Evolutionary conservation across 2,329 filamentous ascomycete species (phyloP).

Genomic region (Sporothrix pseudoabietina): DNA sequence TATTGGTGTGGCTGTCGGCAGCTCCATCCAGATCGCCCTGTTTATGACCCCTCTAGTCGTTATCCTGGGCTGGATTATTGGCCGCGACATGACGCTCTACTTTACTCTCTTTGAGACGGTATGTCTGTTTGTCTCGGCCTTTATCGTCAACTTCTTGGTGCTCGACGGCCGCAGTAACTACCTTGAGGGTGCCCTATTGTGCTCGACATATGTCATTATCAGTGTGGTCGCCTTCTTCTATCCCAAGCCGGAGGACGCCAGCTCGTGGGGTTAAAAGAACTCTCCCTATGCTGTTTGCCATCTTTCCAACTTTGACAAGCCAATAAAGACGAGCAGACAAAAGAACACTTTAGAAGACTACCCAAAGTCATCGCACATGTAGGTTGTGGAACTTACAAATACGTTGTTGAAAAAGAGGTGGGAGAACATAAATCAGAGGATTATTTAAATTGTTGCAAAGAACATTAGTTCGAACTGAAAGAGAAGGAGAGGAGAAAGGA

Average conservation of each 20-base stretch:
- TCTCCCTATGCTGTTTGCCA: not conserved
- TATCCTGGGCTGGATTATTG: constrained; percentile 70
- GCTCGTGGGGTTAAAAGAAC: constrained; percentile 27
- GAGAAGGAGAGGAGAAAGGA: not conserved
- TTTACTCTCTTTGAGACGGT: constrained; percentile 90
- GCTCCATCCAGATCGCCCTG: constrained; percentile 71
- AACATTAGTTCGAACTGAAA: not conserved
- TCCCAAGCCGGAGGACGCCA: constrained; percentile 43
- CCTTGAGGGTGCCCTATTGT: constrained; percentile 73
- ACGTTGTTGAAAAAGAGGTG: not conserved
- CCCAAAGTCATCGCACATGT: not conserved
- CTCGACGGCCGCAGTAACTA: constrained; percentile 86
- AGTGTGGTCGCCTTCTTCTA: constrained; percentile 68
- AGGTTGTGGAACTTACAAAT: not conserved
- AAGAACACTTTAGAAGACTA: not conserved
- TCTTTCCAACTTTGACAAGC: not conserved
- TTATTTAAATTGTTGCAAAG: not conserved
- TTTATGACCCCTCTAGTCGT: constrained; percentile 72
- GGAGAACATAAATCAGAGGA: not conserved
- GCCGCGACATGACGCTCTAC: constrained; percentile 73
- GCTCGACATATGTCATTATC: constrained; percentile 69
- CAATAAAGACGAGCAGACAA: not conserved
- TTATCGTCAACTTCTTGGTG: constrained; percentile 87
- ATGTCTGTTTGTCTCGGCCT: constrained; percentile 77
- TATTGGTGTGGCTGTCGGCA: constrained; percentile 71